A percentile compares a stretch with the other conserved stretches of the same genome.
phyloP scores from a whole-genome alignment of 2,329 filamentous ascomycete species.

The Fusarium coicis region DNA sequence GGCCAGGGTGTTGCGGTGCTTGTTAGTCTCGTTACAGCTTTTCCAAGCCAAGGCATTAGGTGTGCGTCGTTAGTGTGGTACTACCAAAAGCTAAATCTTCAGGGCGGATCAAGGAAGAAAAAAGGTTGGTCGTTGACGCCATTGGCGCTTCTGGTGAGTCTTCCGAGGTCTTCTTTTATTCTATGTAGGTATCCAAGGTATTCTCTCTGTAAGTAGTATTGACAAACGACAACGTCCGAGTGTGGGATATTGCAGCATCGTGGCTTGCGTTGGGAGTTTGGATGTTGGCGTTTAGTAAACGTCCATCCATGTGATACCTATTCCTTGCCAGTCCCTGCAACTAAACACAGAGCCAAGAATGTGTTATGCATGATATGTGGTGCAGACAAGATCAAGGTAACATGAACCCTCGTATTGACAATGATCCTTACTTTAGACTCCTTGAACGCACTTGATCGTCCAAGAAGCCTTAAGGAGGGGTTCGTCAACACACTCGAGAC shows the following conservation, averaged over 20 bases:
- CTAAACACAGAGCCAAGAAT: background rate
- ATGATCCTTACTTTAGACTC: background rate
- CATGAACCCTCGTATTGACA: conserved; percentile 2
- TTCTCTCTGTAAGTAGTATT: background rate
- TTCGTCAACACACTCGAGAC: conserved; percentile 13
- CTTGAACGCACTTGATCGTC: conserved; percentile 21
- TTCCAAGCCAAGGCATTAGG: conserved; percentile 35
- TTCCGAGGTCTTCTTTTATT: conserved; percentile 18
- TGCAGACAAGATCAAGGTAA: conserved; percentile 3
- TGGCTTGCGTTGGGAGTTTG: conserved; percentile 16
- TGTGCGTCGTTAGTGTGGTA: conserved; percentile 7
- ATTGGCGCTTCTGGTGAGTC: conserved; percentile 26
- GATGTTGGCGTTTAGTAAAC: background rate
- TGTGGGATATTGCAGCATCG: conserved; percentile 1
- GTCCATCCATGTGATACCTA: background rate
- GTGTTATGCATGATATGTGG: background rate
- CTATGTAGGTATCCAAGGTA: background rate
- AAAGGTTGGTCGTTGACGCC: conserved; percentile 23
- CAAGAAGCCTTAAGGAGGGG: conserved; percentile 12
- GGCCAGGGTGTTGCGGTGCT: background rate
- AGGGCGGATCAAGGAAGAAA: background rate
- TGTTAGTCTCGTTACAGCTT: conserved; percentile 4
- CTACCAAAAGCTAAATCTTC: conserved; percentile 11
- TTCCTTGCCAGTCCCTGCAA: background rate
- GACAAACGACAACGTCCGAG: conserved; percentile 17